These are phyloP conservation scores for Porphyra umbilicalis DNA, from an alignment of 31 red algal genomes.

Conservation along the genomic window DNA sequence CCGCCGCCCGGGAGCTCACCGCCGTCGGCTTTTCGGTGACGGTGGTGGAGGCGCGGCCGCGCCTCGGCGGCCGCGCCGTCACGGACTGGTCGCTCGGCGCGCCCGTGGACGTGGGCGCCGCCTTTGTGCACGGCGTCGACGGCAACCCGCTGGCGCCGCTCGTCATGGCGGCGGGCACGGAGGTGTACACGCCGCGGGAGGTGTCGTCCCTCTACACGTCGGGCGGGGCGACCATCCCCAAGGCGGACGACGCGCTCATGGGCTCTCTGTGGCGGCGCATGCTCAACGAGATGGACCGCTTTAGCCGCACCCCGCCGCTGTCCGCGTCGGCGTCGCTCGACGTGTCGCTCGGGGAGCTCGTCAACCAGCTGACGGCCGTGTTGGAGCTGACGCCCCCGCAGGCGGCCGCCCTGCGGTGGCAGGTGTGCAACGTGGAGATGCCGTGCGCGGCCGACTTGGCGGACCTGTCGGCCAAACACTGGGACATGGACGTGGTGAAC, in stretches of 20 bases:
- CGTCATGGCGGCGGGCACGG: conserved; percentile 31
- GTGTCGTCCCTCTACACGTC: conserved; percentile 29
- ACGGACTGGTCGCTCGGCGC: conserved; percentile 78
- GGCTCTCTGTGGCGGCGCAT: conserved; percentile 58
- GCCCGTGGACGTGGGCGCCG: conserved; percentile 81
- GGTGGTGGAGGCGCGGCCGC: conserved; percentile 64
- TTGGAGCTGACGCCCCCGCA: conserved; percentile 8
- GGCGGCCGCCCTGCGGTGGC: conserved; percentile 57
- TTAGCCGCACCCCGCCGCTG: neutral
- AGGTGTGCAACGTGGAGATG: conserved; percentile 90
- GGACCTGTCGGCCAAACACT: conserved; percentile 69
- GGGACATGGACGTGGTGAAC: conserved; percentile 81
- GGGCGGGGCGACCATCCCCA: conserved; percentile 26
- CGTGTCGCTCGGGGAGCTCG: conserved; percentile 37
- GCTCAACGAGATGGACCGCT: conserved; percentile 8
- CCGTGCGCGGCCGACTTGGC: conserved; percentile 77
- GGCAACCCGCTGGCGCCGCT: conserved; percentile 78
- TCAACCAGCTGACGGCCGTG: conserved; percentile 26
- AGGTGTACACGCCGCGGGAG: conserved; percentile 47
- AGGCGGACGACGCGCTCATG: conserved; percentile 23
- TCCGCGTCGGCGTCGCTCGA: conserved; percentile 14
- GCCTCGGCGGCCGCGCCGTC: conserved; percentile 71
- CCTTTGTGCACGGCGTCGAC: conserved; percentile 77
- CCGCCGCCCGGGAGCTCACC: conserved; percentile 64
- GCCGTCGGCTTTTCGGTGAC: conserved; percentile 61